Base-by-base conservation (phyloP, 768 basidiomycete genomes). In the Cyathus striatus region DNA sequence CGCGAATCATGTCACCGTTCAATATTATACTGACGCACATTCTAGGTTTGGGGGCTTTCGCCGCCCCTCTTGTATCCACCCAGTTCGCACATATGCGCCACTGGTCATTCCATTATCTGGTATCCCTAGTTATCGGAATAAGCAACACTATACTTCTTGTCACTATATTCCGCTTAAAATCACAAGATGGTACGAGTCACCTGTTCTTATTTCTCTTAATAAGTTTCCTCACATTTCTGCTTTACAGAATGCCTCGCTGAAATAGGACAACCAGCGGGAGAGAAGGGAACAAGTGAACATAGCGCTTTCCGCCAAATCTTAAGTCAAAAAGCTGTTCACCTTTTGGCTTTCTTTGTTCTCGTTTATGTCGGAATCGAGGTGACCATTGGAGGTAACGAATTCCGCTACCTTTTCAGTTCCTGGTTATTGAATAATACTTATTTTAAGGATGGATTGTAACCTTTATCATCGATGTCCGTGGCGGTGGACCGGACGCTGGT, bases 21-120 rank as follows among this genome's bases (percentile, higher is more conserved):
- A 9, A 3, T 35, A 1, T 16, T 16, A 10, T n/a, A 40, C 40
- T 17, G 44, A 38, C 36, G 10, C 23, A 37, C 7, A 7, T 38
- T 26, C 14, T 38, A 86, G 84, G 86, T 16, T 62, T 73, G 0
- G 86, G 86, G 1, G 85, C 85, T 2, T 63, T 87, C 7, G 66
- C 66, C 6, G 60, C 90, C 0, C 91, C 92, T 2, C 71, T 94
- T 14, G 78, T 84, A 0, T 75, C 90, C 0, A 94, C 92, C 0
- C 86, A 90, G 44, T 93, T 94, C 49, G 70, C 86, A 0, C 76
- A 79, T 43, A 52, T 77, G 18, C 58, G 49, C 0, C 72, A 65
- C 24, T 92, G 90, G 90, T 86, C 81, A 1, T 83, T 86, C 57
- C 85, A 91, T 57, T 93, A 81, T 53, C 69, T 91, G 6, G 65